Conservation (phyloP, 2,329 filamentous ascomycete genomes). For the Fusarium setosum region DNA sequence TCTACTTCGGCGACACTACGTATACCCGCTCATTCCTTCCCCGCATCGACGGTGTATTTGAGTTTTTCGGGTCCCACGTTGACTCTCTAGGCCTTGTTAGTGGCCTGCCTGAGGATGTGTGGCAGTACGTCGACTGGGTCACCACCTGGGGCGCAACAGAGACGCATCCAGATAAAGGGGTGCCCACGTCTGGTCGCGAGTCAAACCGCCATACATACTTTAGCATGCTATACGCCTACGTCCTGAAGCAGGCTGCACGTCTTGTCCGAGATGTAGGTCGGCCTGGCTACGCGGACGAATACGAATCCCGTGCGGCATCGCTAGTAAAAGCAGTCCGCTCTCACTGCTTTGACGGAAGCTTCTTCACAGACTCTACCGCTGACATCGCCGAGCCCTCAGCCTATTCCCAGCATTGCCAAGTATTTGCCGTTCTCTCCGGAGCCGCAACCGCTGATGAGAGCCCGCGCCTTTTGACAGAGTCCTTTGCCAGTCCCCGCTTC, state of each 20-base stretch:
- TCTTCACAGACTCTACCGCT: conserved; percentile 49
- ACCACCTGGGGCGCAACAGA: conserved; percentile 25
- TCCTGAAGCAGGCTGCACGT: conserved; percentile 46
- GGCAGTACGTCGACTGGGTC: conserved; percentile 53
- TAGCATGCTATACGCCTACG: conserved; percentile 50
- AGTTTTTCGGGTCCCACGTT: conserved; percentile 41
- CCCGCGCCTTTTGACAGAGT: conserved; percentile 7
- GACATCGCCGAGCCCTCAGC: conserved; percentile 40
- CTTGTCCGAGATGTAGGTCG: conserved; percentile 48
- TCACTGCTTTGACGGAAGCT: conserved; percentile 49
- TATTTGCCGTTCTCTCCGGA: conserved; percentile 49
- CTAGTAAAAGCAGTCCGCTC: conserved; percentile 40
- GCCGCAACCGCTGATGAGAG: conserved; percentile 26
- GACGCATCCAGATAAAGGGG: conserved; percentile 42
- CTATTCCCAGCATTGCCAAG: conserved; percentile 51
- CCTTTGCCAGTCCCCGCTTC: conserved; percentile 6
- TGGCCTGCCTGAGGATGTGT: conserved; percentile 40
- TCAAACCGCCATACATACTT: conserved; percentile 47
- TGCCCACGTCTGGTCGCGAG: conserved; percentile 50
- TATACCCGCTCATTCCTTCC: conserved; percentile 47
- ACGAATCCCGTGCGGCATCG: conserved; percentile 38
- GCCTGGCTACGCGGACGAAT: conserved; percentile 45
- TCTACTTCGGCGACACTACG: conserved; percentile 47
- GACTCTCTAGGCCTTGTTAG: conserved; percentile 23
- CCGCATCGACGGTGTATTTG: conserved; percentile 48